These are phyloP conservation scores for Erodium trifolium DNA, from an alignment of 441 rosid species.

Conservation along the genomic window DNA sequence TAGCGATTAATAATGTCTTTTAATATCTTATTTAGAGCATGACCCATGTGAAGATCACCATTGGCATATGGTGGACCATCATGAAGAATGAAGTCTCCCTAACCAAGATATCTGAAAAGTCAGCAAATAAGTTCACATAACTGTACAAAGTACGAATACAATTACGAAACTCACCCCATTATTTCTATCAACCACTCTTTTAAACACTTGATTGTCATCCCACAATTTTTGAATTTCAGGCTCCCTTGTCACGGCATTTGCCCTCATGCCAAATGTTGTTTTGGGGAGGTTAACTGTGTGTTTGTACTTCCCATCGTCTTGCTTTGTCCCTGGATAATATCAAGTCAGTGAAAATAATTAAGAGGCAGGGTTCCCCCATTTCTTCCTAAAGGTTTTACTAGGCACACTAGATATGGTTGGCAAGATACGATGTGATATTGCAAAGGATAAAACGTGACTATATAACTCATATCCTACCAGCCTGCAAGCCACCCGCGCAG, in stretches of 20 bases:
- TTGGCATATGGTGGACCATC: conserved; percentile 99
- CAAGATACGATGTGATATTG: not conserved
- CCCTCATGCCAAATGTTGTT: conserved; percentile 86
- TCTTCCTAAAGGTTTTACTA: not conserved
- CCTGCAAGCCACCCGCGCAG: not conserved
- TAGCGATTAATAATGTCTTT: conserved; percentile 94
- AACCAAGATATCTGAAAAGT: conserved; percentile 24
- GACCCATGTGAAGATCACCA: conserved; percentile 90
- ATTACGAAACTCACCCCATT: conserved; percentile 54
- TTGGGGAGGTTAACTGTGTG: conserved; percentile 86
- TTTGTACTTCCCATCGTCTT: conserved; percentile 86
- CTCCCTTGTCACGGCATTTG: conserved; percentile 76
- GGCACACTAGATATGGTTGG: not conserved
- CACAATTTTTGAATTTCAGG: conserved; percentile 89
- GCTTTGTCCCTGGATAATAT: conserved; percentile 51
- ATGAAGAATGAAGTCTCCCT: conserved; percentile 86
- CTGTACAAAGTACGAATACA: conserved; percentile 12
- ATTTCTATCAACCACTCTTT: conserved; percentile 63
- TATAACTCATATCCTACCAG: not conserved
- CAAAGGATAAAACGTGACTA: not conserved
- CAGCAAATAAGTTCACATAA: conserved; percentile 24
- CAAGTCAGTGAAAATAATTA: conserved; percentile 16
- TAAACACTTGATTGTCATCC: conserved; percentile 82
- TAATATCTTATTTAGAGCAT: conserved; percentile 91
- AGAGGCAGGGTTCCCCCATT: not conserved